Evolutionary conservation across 768 basidiomycete species (phyloP).

Genomic region (Kwoniella sp.): DNA sequence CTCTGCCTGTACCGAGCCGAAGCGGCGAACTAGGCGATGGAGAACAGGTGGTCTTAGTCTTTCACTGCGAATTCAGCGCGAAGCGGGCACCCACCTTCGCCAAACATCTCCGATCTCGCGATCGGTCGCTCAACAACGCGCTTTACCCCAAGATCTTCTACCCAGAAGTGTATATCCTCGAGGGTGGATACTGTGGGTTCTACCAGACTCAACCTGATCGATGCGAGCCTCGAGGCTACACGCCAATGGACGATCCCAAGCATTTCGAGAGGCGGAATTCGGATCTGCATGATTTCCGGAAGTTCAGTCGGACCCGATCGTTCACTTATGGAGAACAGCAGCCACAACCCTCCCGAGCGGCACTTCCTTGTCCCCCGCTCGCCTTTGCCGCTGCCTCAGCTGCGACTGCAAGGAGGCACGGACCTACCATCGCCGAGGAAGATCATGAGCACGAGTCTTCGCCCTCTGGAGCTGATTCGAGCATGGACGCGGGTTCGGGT

Average conservation of each 20-base stretch:
- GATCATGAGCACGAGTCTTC: conserved; percentile 64
- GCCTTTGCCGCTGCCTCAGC: conserved; percentile 51
- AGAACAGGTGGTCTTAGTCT: conserved; percentile 82
- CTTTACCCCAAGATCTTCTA: conserved; percentile 90
- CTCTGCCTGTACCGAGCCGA: conserved; percentile 55
- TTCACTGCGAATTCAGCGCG: conserved; percentile 97
- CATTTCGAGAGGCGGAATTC: conserved; percentile 78
- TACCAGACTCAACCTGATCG: conserved; percentile 69
- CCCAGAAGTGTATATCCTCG: conserved; percentile 94
- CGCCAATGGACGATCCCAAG: conserved; percentile 91
- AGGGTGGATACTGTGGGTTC: conserved; percentile 93
- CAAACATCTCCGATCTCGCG: conserved; percentile 86
- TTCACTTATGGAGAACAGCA: conserved; percentile 84
- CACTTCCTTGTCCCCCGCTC: conserved; percentile 44
- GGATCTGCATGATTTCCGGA: conserved; percentile 89
- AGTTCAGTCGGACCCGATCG: conserved; percentile 85
- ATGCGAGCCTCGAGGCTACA: conserved; percentile 81
- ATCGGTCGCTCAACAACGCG: conserved; percentile 84
- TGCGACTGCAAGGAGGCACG: conserved; percentile 57
- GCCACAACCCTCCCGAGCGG: conserved; percentile 24
- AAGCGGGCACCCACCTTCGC: conserved; percentile 97
- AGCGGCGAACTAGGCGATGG: conserved; percentile 67
- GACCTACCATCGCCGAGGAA: conserved; percentile 63
- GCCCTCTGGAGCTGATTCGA: conserved; percentile 67
- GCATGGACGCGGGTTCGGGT: conserved; percentile 57